These are phyloP conservation scores for Priceomyces carsonii DNA, from an alignment of 805 yeast species.

Conservation along the genomic window DNA sequence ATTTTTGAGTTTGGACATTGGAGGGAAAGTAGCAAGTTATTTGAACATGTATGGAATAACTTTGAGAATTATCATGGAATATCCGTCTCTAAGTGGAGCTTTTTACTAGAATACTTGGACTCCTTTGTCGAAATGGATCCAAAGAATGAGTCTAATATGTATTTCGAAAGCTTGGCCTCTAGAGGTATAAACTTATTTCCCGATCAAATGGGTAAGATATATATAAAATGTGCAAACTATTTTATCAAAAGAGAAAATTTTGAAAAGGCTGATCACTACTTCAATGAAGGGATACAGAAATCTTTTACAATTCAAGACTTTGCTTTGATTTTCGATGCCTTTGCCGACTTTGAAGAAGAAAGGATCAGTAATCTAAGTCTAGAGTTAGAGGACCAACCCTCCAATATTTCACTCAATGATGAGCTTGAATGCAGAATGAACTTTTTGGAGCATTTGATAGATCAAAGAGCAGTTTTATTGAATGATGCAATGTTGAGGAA, in stretches of 20 bases:
- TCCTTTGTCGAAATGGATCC: conserved; percentile 23
- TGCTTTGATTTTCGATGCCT: conserved; percentile 60
- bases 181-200: conserved; percentile 42
- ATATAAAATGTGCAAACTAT: conserved; percentile 49
- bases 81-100: conserved; percentile 46
- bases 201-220: conserved; percentile 56
- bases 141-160: conserved; percentile 1
- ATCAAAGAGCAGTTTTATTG: conserved; percentile 55
- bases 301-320: conserved; percentile 62
- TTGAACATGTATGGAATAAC: conserved; percentile 32
- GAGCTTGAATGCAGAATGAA: conserved; percentile 45
- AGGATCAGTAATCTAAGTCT: conserved; percentile 25
- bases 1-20: conserved; percentile 30
- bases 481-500: conserved; percentile 70
- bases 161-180: conserved; percentile 26
- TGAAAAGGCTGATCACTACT: conserved; percentile 29
- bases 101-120: conserved; percentile 50
- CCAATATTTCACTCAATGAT: conserved; percentile 15
- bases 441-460: conserved; percentile 55
- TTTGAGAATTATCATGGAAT: conserved; percentile 23
- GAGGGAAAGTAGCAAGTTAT: conserved; percentile 26
- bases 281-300: conserved; percentile 48
- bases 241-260: conserved; percentile 38
- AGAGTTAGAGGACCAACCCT: conserved; percentile 13
- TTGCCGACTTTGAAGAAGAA: conserved; percentile 59